Evolutionary conservation across 805 yeast species (phyloP).

Genomic region (Komagataella pseudopastoris): DNA sequence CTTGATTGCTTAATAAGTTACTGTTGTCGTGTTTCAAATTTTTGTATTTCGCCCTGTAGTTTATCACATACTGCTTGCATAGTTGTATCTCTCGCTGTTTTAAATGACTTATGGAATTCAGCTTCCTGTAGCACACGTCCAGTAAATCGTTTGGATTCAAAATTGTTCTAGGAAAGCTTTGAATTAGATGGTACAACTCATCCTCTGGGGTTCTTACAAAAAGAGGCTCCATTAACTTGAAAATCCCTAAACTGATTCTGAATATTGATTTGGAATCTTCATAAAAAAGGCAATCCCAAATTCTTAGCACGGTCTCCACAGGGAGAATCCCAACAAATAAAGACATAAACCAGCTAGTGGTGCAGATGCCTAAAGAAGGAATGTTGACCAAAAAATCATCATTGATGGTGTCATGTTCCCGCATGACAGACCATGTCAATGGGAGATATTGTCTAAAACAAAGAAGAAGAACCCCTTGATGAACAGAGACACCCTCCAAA

Average conservation of each 20-base stretch:
- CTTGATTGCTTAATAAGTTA: constrained; percentile 7
- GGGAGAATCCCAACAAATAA: constrained; percentile 87
- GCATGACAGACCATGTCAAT: constrained; percentile 48
- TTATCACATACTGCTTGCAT: constrained; percentile 67
- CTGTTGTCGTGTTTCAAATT: constrained; percentile 8
- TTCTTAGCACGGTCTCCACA: constrained; percentile 71
- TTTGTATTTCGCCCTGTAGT: constrained; percentile 34
- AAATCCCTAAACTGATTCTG: constrained; percentile 67
- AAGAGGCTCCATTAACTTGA: constrained; percentile 56
- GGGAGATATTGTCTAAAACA: constrained; percentile 80
- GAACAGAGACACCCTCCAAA: constrained; percentile 87
- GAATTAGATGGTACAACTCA: constrained; percentile 67
- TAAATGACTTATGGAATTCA: constrained; percentile 58
- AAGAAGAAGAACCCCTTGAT: constrained; percentile 87
- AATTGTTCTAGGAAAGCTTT: constrained; percentile 62
- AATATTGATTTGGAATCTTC: constrained; percentile 84
- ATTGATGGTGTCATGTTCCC: constrained; percentile 11
- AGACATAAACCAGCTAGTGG: constrained; percentile 98
- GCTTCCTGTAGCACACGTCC: constrained; percentile 63
- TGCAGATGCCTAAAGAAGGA: constrained; percentile 87
- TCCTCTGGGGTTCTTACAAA: constrained; percentile 3
- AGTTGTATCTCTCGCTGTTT: constrained; percentile 73
- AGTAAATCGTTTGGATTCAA: constrained; percentile 58
- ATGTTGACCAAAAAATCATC: constrained; percentile 49
- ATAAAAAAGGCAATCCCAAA: constrained; percentile 92